phyloP scores from a whole-genome alignment of 2,329 filamentous ascomycete species.

The Colletotrichum navitas region DNA sequence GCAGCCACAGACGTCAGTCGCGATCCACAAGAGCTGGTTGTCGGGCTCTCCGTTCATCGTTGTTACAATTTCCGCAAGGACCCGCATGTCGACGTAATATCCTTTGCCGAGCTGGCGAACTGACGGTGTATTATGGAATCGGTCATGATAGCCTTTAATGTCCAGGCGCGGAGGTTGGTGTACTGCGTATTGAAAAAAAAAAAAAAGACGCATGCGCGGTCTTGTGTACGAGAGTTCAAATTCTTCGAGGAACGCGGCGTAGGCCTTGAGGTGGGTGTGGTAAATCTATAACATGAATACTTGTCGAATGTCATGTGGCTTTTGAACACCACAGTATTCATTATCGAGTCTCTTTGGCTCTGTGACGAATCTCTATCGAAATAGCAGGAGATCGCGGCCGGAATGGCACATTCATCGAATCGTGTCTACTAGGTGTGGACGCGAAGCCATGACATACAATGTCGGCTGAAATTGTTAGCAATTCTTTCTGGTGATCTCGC shows the following conservation, averaged over 20 bases:
- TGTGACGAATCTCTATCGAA: neutral
- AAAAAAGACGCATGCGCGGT: neutral
- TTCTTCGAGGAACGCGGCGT: neutral
- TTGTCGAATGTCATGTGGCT: neutral
- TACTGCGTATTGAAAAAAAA: neutral
- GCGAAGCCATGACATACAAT: neutral
- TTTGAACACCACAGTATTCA: neutral
- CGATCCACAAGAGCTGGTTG: neutral
- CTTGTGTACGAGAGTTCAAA: neutral
- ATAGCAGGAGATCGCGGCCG: neutral
- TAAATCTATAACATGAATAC: neutral
- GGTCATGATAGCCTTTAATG: neutral
- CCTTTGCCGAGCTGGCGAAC: too few species aligned
- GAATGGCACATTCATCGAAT: neutral
- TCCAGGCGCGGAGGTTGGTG: neutral
- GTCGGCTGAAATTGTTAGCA: neutral
- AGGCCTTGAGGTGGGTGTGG: neutral
- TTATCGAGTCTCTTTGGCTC: neutral
- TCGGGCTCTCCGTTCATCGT: neutral
- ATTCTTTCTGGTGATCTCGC: accelerated
- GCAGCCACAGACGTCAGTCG: neutral
- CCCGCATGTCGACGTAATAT: neutral
- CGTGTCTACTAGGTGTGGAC: neutral
- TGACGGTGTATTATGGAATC: neutral
- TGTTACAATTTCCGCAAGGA: neutral